These are phyloP conservation scores for Corinectria fuckeliana DNA, from an alignment of 2,329 filamentous ascomycete species.

Conservation along the genomic window DNA sequence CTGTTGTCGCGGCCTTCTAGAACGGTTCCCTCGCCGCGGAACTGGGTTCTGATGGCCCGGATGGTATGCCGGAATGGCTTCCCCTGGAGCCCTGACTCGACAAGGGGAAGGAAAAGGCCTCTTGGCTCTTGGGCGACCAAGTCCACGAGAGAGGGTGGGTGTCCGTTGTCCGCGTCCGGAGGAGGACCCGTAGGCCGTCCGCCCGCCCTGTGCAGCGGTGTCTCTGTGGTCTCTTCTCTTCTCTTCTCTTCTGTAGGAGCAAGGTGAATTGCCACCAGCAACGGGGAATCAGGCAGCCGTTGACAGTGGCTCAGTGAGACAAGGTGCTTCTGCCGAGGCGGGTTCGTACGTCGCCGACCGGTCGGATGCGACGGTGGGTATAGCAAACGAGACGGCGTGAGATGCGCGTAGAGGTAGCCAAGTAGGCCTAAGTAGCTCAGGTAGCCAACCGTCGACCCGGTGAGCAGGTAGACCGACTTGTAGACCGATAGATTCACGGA, in stretches of 20 bases:
- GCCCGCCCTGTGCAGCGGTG: background rate
- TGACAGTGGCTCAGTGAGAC: background rate
- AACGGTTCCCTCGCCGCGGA: constrained; percentile 41
- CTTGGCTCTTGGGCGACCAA: constrained; percentile 8
- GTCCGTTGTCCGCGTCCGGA: background rate
- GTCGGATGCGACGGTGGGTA: constrained; percentile 13
- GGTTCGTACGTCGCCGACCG: constrained; percentile 8
- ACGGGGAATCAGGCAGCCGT: background rate
- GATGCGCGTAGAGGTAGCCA: background rate
- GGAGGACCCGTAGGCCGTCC: background rate
- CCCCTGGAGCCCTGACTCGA: constrained; percentile 25
- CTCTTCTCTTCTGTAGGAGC: background rate
- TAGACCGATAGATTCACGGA: background rate
- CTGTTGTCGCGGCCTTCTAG: constrained; percentile 37
- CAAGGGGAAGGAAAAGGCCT: constrained; percentile 16
- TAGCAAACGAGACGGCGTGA: constrained; percentile 14
- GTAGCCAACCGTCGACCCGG: background rate
- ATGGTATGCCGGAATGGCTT: constrained; percentile 28
- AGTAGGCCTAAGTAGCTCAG: too few relatives aligned
- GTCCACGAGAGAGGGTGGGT: background rate
- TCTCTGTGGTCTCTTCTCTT: background rate
- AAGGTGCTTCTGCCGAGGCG: constrained; percentile 8
- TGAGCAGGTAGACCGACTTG: background rate
- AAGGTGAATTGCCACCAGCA: background rate
- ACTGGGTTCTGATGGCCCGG: constrained; percentile 32